Conservation (phyloP, 257 asterid species). For the Scutellaria galericulata region DNA sequence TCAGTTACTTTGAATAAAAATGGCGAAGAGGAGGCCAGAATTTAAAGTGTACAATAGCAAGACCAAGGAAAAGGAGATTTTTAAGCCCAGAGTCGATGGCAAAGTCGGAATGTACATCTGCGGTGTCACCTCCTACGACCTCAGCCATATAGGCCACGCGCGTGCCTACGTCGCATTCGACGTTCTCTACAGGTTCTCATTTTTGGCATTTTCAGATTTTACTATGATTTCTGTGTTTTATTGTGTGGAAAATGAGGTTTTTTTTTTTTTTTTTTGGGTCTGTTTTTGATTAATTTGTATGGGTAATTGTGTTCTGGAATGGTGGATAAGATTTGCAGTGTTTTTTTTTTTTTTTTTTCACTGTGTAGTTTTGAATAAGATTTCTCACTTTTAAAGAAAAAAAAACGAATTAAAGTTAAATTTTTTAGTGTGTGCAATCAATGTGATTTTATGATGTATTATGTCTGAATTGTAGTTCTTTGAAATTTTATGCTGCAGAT, state of each 20-base stretch:
- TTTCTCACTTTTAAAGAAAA: too few species aligned
- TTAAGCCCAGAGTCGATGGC: conserved; percentile 62
- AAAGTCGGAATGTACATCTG: conserved; percentile 81
- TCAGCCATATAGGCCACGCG: conserved; percentile 93
- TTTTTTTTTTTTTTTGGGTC: too few species aligned
- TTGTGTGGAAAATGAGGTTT: too few species aligned
- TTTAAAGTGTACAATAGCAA: conserved; percentile 62
- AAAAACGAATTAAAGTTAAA: too few species aligned
- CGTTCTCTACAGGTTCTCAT: conserved; percentile 66
- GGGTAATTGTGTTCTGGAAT: too few species aligned
- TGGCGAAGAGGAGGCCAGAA: conserved; percentile 42
- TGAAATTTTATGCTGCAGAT: conserved; percentile 45
- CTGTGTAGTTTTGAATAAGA: too few species aligned
- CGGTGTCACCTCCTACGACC: conserved; percentile 84
- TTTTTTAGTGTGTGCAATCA: too few species aligned
- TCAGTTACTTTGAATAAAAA: background rate
- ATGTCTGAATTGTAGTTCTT: background rate
- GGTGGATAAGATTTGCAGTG: too few species aligned
- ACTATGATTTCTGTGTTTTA: too few species aligned
- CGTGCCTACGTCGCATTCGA: conserved; percentile 89
- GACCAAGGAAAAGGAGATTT: conserved; percentile 74
- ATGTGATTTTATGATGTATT: too few species aligned
- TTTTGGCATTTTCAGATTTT: background rate
- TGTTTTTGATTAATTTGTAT: too few species aligned
- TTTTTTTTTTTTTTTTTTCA: too few species aligned